Evolutionary conservation across 768 basidiomycete species (phyloP), one percentile per base, ranked within the genome.

Genomic region (Boletus edulis): DNA sequence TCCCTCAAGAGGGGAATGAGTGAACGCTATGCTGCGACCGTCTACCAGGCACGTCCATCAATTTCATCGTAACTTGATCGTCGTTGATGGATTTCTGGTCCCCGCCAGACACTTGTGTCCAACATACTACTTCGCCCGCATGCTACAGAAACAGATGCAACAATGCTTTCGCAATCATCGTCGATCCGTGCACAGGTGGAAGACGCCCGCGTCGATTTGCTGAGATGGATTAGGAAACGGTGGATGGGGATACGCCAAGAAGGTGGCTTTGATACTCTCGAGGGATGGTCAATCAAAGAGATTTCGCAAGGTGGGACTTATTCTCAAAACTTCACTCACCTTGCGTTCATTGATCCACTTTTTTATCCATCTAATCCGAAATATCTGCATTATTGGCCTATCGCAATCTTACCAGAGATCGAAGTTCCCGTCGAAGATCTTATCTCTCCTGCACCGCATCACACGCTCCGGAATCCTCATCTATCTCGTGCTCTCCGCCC

Each of bases 221-320:
- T 72, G n/a, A 59, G 75, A 41, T 94, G 90, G 81, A 81, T 98
- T 52, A 82, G 83, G 9, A 84, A 85, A 55, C 81, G 89, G 5
- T 97, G 92, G 93, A 64, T 87, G 43, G 78, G 75, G 13, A 81
- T 94, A 29, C 79, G 87, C 13, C 83, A 87, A 46, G 84, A 85
- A 48, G 82, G 83, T n/a, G 91, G 90, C 0, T 96, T 98, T 62
- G 86, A 88, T 48, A 66, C 72, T 5, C 76, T 98, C n/a, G 92
- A 96, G 46, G 80, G 79, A 5, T 97, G 93, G 92, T 85, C 89
- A 0, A 68, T 95, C 51, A 87, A 92, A 67, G 96, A 98, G 65
- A 92, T 98, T 39, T 69, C 71, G 4, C 71, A 69, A 58, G 71
- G 71, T 71, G 35, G 14, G 61, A 22, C 41, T 32, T 24, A 32